These are phyloP conservation scores for Strigomonas galati DNA, from an alignment of 208 protist genomes.

Conservation along the genomic window DNA sequence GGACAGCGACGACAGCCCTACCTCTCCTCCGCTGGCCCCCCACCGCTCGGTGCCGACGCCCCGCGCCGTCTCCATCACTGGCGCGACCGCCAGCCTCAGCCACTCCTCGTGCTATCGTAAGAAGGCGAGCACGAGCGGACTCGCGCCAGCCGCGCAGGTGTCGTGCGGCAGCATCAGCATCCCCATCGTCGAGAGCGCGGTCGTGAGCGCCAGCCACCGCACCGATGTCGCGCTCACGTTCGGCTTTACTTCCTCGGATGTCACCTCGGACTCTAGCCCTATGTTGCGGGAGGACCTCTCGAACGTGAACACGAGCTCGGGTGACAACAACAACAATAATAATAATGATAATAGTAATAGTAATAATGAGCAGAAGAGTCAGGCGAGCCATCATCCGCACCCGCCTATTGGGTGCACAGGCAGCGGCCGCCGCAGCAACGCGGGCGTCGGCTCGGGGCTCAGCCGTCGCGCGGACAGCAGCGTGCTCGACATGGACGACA, in stretches of 20 bases:
- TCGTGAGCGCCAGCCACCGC: neutral
- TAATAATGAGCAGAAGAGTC: too few species aligned
- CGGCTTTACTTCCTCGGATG: neutral
- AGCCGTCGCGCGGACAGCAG: neutral
- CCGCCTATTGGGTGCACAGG: too few species aligned
- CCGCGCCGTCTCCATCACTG: neutral
- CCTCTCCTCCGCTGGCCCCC: too few species aligned
- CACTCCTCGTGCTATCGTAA: neutral
- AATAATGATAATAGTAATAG: too few species aligned
- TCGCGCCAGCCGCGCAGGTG: neutral
- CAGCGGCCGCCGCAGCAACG: too few species aligned
- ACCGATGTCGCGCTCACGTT: neutral
- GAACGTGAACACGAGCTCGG: neutral
- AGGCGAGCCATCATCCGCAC: too few species aligned
- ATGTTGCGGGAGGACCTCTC: neutral
- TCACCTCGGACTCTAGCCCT: neutral
- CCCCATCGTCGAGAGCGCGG: neutral
- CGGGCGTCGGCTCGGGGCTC: too few species aligned
- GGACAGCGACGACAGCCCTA: neutral
- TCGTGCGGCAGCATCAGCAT: neutral
- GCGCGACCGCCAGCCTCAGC: neutral
- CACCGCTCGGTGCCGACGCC: neutral
- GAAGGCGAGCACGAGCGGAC: neutral
- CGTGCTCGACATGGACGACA: too few species aligned
- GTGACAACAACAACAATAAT: too few species aligned